These are phyloP conservation scores for Austroboletus novae-zelandiae DNA, from an alignment of 1,284 basidiomycete genomes.

Conservation along the genomic window DNA sequence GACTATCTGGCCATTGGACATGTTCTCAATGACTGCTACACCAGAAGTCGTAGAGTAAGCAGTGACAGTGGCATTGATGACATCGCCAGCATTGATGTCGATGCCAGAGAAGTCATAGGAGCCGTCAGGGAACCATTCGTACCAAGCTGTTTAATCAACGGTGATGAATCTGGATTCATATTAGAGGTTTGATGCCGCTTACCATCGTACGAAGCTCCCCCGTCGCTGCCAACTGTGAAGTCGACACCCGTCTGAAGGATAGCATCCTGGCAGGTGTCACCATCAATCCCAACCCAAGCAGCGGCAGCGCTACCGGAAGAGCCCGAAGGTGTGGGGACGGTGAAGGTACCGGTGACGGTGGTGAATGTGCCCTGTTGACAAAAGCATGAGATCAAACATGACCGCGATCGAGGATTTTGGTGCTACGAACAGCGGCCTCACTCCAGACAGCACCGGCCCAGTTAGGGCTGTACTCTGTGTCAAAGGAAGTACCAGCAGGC, in stretches of 20 bases:
- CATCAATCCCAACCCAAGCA: background rate
- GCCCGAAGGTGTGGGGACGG: background rate
- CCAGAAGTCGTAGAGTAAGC: background rate
- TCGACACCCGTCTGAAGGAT: background rate
- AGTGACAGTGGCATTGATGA: background rate
- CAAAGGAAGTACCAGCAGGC: background rate
- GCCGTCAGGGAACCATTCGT: background rate
- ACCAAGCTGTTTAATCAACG: background rate
- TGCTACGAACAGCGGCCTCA: background rate
- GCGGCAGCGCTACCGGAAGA: background rate
- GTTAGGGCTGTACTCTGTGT: background rate
- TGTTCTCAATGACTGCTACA: slow-evolving; percentile 15
- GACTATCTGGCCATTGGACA: slow-evolving; percentile 9
- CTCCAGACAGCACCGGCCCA: background rate
- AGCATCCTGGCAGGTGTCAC: background rate
- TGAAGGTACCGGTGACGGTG: background rate
- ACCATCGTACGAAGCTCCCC: background rate
- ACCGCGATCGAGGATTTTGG: background rate
- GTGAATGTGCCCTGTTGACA: background rate
- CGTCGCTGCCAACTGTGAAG: background rate
- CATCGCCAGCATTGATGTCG: background rate
- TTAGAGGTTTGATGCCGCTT: background rate
- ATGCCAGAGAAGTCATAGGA: background rate
- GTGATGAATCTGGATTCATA: background rate
- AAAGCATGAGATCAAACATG: background rate